Percentiles rank a stretch among this genome's conserved stretches.
phyloP scores from a whole-genome alignment of 148 eudicot species.

The Pouteria glomerata region DNA sequence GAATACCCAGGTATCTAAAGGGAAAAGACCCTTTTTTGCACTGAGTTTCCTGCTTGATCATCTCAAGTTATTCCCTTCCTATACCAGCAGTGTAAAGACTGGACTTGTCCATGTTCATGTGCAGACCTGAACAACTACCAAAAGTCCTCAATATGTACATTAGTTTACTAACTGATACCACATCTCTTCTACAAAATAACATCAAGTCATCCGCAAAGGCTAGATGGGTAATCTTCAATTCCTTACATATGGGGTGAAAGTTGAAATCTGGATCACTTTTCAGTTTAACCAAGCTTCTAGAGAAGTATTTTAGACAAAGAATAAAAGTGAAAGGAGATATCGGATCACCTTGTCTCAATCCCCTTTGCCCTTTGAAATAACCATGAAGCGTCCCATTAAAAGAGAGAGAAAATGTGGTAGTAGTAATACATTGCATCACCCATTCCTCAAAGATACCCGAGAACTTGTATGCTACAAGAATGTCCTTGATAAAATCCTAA shows the following conservation, averaged over 20 bases:
- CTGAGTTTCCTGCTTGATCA: background rate
- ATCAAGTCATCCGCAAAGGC: conserved; percentile 3
- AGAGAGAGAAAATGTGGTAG: background rate
- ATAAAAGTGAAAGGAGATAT: conserved; percentile 1
- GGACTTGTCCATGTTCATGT: background rate
- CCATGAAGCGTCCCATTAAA: background rate
- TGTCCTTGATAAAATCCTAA: background rate
- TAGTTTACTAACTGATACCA: background rate
- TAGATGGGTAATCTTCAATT: background rate
- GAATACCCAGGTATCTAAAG: background rate
- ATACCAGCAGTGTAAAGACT: background rate
- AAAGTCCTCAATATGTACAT: background rate
- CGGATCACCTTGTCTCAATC: conserved; percentile 1
- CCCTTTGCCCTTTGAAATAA: background rate
- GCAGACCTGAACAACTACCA: background rate
- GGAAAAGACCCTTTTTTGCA: background rate
- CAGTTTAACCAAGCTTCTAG: background rate
- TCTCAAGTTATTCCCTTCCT: no score
- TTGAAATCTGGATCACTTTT: background rate
- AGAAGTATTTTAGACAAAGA: background rate
- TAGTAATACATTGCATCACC: conserved; percentile 5
- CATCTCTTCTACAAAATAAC: background rate
- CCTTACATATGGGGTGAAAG: background rate
- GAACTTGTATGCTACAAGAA: background rate
- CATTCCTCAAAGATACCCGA: background rate